These are phyloP conservation scores for Calonectria honghensis DNA, from an alignment of 2,329 filamentous ascomycete species.

Conservation along the genomic window DNA sequence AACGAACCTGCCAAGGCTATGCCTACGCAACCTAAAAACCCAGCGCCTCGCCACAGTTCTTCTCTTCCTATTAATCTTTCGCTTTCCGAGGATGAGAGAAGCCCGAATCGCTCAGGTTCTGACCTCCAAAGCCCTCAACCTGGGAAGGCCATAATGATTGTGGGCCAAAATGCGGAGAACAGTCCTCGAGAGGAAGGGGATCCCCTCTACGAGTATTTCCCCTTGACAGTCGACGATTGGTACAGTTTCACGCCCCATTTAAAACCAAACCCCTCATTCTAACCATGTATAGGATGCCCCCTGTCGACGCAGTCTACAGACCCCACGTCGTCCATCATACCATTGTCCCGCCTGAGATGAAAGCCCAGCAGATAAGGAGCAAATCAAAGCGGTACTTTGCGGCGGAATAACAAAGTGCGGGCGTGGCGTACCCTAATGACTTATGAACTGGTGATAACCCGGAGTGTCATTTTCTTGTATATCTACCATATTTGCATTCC, in stretches of 20 bases:
- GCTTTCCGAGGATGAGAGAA: conserved; percentile 76
- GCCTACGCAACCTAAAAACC: conserved; percentile 47
- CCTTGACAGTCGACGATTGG: conserved; percentile 92
- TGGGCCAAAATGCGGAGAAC: conserved; percentile 66
- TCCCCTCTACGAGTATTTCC: conserved; percentile 95
- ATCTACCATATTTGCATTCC: conserved; percentile 34
- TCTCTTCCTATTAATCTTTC: conserved; percentile 71
- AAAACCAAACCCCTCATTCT: conserved; percentile 37
- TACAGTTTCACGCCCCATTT: conserved; percentile 56
- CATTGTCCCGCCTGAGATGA: conserved; percentile 80
- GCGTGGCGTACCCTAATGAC: conserved; percentile 47
- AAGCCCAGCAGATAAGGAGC: conserved; percentile 79
- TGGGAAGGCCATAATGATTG: conserved; percentile 61
- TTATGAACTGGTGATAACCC: conserved; percentile 46
- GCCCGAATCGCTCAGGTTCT: conserved; percentile 70
- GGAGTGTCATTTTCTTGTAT: conserved; percentile 45
- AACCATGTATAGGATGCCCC: conserved; percentile 78
- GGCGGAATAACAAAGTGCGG: conserved; percentile 68
- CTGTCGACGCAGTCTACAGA: conserved; percentile 91
- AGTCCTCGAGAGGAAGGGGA: conserved; percentile 86
- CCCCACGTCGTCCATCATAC: conserved; percentile 97
- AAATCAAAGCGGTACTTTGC: conserved; percentile 84
- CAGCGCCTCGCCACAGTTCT: conserved; percentile 53
- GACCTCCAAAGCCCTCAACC: conserved; percentile 72
- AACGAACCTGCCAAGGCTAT: conserved; percentile 58